These are phyloP conservation scores for Xylariaceae sp. DNA, from an alignment of 2,329 filamentous ascomycete genomes.

Conservation along the genomic window DNA sequence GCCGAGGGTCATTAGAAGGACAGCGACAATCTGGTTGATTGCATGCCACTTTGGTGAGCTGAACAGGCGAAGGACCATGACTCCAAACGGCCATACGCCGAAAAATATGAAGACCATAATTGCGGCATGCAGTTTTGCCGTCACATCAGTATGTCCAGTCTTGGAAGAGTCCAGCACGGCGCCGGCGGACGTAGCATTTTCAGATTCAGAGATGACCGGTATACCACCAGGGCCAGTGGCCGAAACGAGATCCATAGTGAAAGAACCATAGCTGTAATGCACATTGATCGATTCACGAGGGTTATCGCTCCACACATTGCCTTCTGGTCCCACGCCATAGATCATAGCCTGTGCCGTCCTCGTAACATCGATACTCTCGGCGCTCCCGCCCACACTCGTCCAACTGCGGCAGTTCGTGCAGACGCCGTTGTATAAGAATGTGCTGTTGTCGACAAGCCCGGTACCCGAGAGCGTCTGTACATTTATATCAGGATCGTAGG, in stretches of 20 bases:
- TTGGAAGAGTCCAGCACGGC: conserved; percentile 27
- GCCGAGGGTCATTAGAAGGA: conserved; percentile 46
- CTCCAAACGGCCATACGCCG: conserved; percentile 52
- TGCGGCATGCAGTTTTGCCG: conserved; percentile 42
- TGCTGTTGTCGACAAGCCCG: conserved; percentile 41
- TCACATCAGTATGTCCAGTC: conserved; percentile 34
- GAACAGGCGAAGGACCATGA: conserved; percentile 49
- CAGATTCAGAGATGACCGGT: conserved; percentile 36
- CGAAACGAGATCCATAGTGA: conserved; percentile 51
- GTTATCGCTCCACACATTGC: conserved; percentile 40
- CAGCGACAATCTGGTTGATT: conserved; percentile 47
- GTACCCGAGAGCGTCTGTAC: conserved; percentile 45
- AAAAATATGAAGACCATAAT: conserved; percentile 56
- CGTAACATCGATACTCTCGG: conserved; percentile 48
- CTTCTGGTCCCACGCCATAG: conserved; percentile 52
- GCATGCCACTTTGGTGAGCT: conserved; percentile 53
- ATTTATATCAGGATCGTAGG: conserved; percentile 40
- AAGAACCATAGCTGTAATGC: conserved; percentile 51
- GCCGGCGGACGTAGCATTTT: conserved; percentile 27
- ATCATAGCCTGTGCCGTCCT: conserved; percentile 47
- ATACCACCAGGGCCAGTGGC: conserved; percentile 45
- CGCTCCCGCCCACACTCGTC: conserved; percentile 29
- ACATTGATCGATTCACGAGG: conserved; percentile 43
- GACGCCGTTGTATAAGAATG: conserved; percentile 47
- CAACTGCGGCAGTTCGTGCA: conserved; percentile 53